A percentile compares a stretch with the other conserved stretches of the same genome.
These are phyloP conservation scores for Pseudozyma flocculosa DNA, from an alignment of 1,284 basidiomycete genomes.

Conservation along the genomic window DNA sequence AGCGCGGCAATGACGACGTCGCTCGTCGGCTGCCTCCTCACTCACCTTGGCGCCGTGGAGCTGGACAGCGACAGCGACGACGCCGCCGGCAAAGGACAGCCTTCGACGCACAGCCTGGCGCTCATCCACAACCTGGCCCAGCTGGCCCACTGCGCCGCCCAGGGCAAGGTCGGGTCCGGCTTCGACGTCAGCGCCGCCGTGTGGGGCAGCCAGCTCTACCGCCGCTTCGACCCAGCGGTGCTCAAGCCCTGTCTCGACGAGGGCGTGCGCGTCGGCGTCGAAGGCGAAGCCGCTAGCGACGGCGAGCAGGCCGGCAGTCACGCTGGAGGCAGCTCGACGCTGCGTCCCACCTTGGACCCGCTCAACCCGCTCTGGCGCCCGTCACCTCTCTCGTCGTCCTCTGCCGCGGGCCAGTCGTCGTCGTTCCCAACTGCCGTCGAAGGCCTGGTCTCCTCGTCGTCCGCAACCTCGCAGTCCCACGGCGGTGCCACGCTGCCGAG, in stretches of 20 bases:
- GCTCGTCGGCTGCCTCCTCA: constrained; percentile 78
- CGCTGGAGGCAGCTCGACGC: too few relatives aligned
- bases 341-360: constrained; percentile 22
- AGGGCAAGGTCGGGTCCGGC: constrained; percentile 96
- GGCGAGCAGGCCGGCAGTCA: too few relatives aligned
- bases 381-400: constrained; percentile 16
- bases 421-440: constrained; percentile 44
- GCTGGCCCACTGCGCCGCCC: constrained; percentile 91
- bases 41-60: constrained; percentile 69
- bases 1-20: constrained; percentile 96
- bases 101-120: constrained; percentile 38
- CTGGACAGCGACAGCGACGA: constrained; percentile 9
- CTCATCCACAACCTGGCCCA: constrained; percentile 88
- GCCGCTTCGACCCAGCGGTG: constrained; percentile 73
- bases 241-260: constrained; percentile 38
- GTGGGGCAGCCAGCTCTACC: constrained; percentile 92
- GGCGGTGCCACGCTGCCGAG: constrained; percentile 23
- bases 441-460: constrained; percentile 16
- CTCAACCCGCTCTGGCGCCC: constrained; percentile 50
- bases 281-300: constrained; percentile 34
- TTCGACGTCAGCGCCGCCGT: constrained; percentile 94
- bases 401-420: not conserved
- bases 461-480: not conserved
- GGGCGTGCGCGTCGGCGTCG: constrained; percentile 28
- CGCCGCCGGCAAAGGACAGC: too few relatives aligned